Conservation (phyloP, 768 basidiomycete species). For the Russula olivacea region DNA sequence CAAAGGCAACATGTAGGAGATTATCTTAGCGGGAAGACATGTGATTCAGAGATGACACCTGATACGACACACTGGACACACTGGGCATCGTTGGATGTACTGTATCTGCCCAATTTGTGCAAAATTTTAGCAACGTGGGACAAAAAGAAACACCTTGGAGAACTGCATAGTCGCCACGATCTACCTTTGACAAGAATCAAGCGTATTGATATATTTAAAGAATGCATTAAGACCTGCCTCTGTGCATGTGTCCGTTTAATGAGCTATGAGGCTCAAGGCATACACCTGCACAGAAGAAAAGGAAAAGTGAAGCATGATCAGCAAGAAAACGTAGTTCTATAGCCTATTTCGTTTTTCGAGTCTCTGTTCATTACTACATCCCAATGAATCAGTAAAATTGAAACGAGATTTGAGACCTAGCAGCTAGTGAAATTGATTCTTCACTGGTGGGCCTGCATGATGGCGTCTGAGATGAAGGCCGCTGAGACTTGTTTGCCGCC, state of each 20-base stretch:
- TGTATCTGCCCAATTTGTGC: constrained; percentile 3
- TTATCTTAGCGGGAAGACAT: constrained; percentile 11
- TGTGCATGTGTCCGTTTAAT: constrained; percentile 23
- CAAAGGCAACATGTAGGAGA: constrained; percentile 11
- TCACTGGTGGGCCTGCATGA: constrained; percentile 88
- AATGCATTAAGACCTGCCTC: constrained; percentile 25
- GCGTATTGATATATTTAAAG: constrained; percentile 23
- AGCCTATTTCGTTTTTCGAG: constrained; percentile 18
- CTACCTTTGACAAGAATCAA: constrained; percentile 24
- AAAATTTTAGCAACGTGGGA: constrained; percentile 12
- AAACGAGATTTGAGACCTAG: constrained; percentile 20
- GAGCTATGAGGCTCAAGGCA: constrained; percentile 20
- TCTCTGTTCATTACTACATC: constrained; percentile 20
- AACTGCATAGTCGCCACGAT: constrained; percentile 17
- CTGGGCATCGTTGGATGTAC: constrained; percentile 1
- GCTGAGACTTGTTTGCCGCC: constrained; percentile 87
- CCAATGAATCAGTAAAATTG: constrained; percentile 26
- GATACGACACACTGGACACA: not conserved
- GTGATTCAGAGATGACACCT: constrained; percentile 7
- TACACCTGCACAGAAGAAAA: constrained; percentile 25
- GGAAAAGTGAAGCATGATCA: constrained; percentile 20
- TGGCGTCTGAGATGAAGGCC: constrained; percentile 84
- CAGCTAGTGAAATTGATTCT: constrained; percentile 7
- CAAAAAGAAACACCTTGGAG: constrained; percentile 13
- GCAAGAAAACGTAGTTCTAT: constrained; percentile 25